A percentile compares a stretch with the other conserved stretches of the same genome.
Conservation (phyloP, 805 yeast genomes). For the Maudiozyma turicensis region DNA sequence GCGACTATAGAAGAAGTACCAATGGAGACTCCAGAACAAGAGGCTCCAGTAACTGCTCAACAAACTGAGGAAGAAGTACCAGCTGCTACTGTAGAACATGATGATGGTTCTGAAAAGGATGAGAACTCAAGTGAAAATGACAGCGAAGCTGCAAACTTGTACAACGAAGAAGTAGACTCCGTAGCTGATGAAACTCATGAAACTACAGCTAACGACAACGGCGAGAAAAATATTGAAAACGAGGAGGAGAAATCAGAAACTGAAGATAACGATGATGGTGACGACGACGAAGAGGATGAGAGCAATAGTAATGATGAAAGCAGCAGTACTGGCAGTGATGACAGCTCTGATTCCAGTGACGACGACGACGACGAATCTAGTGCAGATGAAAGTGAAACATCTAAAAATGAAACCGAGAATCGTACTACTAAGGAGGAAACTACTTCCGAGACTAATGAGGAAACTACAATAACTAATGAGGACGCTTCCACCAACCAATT, state of each 20-base stretch:
- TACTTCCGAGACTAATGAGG: not conserved
- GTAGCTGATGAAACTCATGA: not conserved
- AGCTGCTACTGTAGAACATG: not conserved
- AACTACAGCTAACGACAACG: not conserved
- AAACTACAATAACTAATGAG: not conserved
- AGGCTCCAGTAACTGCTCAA: too few species aligned
- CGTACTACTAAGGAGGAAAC: slow-evolving; percentile 4
- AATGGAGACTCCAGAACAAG: too few species aligned
- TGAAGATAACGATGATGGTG: slow-evolving; percentile 10
- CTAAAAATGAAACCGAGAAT: slow-evolving; percentile 8
- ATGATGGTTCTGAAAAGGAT: not conserved
- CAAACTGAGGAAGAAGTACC: not conserved
- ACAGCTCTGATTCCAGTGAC: slow-evolving; percentile 5
- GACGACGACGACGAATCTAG: slow-evolving; percentile 7
- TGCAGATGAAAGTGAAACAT: slow-evolving; percentile 10
- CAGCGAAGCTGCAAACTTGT: slow-evolving; percentile 8
- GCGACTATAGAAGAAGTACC: not conserved
- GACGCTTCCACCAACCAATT: not conserved
- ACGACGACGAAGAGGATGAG: slow-evolving; percentile 6
- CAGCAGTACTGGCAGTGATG: slow-evolving; percentile 6
- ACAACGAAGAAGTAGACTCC: slow-evolving; percentile 9
- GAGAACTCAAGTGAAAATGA: slow-evolving; percentile 1
- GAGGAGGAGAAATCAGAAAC: not conserved
- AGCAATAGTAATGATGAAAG: not conserved
- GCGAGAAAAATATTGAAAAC: not conserved